These are phyloP conservation scores for Hanseniaspora mollemarum DNA, from an alignment of 805 yeast genomes.

Conservation along the genomic window DNA sequence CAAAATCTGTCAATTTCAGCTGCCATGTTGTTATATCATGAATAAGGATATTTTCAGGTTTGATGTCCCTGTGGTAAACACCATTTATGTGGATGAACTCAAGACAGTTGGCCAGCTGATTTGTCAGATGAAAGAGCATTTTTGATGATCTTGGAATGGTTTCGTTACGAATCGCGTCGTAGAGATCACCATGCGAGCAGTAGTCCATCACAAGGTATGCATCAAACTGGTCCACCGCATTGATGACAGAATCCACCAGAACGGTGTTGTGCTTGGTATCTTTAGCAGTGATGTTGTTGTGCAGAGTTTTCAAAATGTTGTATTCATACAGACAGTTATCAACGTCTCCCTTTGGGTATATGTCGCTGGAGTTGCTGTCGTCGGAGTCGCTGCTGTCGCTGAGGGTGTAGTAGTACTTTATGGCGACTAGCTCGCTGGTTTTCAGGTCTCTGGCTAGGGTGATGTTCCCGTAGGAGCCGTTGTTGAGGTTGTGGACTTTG, in stretches of 20 bases:
- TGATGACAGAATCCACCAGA: conserved; percentile 39
- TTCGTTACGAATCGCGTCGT: conserved; percentile 57
- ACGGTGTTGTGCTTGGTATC: conserved; percentile 35
- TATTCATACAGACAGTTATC: conserved; percentile 51
- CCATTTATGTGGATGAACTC: conserved; percentile 57
- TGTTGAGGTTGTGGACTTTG: conserved; percentile 64
- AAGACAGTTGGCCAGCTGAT: conserved; percentile 59
- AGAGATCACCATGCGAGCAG: conserved; percentile 78
- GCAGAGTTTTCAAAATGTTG: conserved; percentile 35
- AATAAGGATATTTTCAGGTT: conserved; percentile 66
- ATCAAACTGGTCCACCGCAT: conserved; percentile 50
- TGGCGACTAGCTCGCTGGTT: conserved; percentile 54
- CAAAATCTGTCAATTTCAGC: conserved; percentile 66
- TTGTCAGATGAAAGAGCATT: conserved; percentile 43
- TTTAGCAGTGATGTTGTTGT: conserved; percentile 2
- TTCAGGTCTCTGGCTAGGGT: conserved; percentile 64
- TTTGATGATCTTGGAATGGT: conserved; percentile 46
- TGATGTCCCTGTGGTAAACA: conserved; percentile 74
- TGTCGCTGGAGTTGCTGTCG: conserved; percentile 19
- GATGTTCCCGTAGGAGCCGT: conserved; percentile 89
- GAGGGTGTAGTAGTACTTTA: conserved; percentile 66
- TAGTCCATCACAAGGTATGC: conserved; percentile 68
- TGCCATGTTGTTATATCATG: conserved; percentile 38
- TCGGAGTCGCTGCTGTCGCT: conserved; percentile 34
- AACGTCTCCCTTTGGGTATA: conserved; percentile 17